These are phyloP conservation scores for Grosmannia clavigera DNA, from an alignment of 2,329 filamentous ascomycete species.

Conservation along the genomic window DNA sequence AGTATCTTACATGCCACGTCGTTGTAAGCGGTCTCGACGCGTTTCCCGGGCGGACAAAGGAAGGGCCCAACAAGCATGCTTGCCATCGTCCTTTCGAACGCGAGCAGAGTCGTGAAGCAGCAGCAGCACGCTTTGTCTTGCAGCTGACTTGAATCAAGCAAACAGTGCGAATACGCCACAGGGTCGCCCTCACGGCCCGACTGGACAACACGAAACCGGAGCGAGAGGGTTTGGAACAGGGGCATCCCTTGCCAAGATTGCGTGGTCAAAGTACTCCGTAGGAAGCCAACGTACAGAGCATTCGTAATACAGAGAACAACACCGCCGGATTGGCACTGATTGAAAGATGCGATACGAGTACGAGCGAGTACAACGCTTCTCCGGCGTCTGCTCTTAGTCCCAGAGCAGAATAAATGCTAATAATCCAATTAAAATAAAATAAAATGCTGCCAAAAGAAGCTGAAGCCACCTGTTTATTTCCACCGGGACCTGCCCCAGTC, in stretches of 20 bases:
- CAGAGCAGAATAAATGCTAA: neutral
- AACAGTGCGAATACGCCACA: neutral
- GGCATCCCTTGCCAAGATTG: neutral
- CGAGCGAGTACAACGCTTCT: neutral
- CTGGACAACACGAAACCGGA: neutral
- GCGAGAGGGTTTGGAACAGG: neutral
- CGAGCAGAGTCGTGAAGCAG: no score
- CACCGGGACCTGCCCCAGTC: conserved; percentile 1
- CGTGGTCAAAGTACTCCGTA: neutral
- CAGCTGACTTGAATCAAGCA: no score
- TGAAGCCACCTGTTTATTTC: conserved; percentile 16
- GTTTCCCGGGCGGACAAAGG: no score
- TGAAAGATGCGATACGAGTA: neutral
- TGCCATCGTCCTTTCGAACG: no score
- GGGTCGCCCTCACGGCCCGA: neutral
- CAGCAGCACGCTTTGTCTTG: no score
- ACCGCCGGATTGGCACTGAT: neutral
- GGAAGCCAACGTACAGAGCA: neutral
- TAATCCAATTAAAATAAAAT: neutral
- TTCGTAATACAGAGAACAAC: neutral
- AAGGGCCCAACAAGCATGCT: no score
- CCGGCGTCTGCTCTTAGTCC: neutral
- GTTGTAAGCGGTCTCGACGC: no score
- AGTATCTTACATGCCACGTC: neutral
- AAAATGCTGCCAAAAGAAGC: conserved; percentile 4